Evolutionary conservation across 2,329 filamentous ascomycete species (phyloP).

Genomic region (Fusarium cyanostomum): DNA sequence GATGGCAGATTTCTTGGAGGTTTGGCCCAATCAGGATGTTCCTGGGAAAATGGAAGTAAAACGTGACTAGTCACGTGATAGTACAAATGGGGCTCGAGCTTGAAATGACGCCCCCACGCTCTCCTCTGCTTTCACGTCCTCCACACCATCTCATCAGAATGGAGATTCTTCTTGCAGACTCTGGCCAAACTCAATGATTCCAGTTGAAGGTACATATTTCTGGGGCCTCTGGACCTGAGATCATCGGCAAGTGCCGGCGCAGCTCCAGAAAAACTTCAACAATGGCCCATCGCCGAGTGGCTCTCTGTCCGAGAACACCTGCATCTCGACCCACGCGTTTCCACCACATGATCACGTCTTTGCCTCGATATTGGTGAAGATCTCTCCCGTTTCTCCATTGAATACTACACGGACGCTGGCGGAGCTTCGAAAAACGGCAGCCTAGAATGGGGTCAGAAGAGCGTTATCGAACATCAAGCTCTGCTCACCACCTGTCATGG

Average conservation of each 20-base stretch:
- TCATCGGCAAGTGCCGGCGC: background rate
- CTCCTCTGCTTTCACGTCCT: conserved; percentile 1
- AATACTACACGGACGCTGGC: background rate
- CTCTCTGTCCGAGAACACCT: background rate
- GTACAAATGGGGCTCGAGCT: background rate
- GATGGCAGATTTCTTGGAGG: conserved; percentile 36
- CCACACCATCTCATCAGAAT: conserved; percentile 1
- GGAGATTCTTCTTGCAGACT: background rate
- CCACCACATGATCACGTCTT: conserved; percentile 29
- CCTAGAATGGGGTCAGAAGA: conserved; percentile 13
- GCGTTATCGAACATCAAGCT: background rate
- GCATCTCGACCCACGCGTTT: conserved; percentile 23
- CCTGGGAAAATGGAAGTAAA: conserved; percentile 19
- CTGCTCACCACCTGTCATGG: background rate
- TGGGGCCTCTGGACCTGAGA: background rate
- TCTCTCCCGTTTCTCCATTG: background rate
- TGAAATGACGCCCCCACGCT: conserved; percentile 6
- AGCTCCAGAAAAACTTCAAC: background rate
- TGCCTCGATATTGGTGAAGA: conserved; percentile 23
- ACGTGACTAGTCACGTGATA: conserved; percentile 40
- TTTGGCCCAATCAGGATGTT: conserved; percentile 35
- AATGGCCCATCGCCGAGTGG: background rate
- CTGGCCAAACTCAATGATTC: conserved; percentile 18
- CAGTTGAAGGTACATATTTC: background rate
- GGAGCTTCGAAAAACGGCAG: conserved; percentile 16